Base-by-base conservation (phyloP, 768 basidiomycete species). In the Calvatia gigantea region DNA sequence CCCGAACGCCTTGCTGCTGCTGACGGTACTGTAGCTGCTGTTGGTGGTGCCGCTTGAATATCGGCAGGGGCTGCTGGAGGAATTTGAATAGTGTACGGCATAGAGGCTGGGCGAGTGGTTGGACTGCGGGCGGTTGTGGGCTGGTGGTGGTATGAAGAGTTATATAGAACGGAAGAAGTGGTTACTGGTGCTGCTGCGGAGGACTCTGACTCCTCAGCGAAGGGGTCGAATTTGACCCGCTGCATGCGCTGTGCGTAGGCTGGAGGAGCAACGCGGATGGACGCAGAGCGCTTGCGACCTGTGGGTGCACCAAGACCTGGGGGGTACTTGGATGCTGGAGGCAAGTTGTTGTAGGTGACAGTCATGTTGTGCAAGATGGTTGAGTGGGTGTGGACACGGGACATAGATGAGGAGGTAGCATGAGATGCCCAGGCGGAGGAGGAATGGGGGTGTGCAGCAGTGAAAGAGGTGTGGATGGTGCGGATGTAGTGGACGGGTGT, bases 401-500 rank as follows among this genome's bases (percentile, higher is more conserved):
- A 49, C 46, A 57, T 60, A 21, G 60, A 48, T 12, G 57, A 55
- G 55, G 44, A 25, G 31, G 63, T 52, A 21, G 62, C 45, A 21
- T 59, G 51, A 33, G 58, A 35, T 35, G 67, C 65, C 68, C 69
- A 69, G 2, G 65, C 58, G 32, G 62, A 59, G 49, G 66, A 48
- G 2, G 61, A 53, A 50, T 56, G 57, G 62, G 54, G 59, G 60
- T 60, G 63, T 23, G 64, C 61, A 15, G 63, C 62, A 58, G 66
- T 71, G 68, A 71, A 72, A 58, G 71, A 68, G 51, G 73, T 71
- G 60, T 75, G 72, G 67, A 75, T 70, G 56, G 72, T 70, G 57
- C 74, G 74, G 60, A 75, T 72, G 67, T 75, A 72, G 64, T 71
- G 72, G 15, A 68, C 60, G 28, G 68, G 58, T 9, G 67, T 58